These are phyloP conservation scores for Alternaria alternata DNA, from an alignment of 2,329 filamentous ascomycete species.

Conservation along the genomic window DNA sequence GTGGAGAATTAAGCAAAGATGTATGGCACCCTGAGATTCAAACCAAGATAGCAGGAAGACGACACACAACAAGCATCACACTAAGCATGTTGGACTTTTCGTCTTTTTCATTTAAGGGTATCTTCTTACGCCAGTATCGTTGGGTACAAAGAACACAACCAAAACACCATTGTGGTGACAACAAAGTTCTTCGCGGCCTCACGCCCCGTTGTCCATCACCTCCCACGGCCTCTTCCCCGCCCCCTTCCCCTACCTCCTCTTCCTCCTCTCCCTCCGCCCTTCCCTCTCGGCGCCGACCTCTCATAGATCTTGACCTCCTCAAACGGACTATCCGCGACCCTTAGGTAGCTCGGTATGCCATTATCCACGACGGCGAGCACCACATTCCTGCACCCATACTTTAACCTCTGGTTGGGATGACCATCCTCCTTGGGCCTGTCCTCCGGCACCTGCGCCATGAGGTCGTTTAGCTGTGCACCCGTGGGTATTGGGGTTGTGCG, in stretches of 20 bases:
- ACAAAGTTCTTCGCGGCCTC: no score
- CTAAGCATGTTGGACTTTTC: no score
- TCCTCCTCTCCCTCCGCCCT: conserved; percentile 51
- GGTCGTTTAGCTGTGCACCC: conserved; percentile 71
- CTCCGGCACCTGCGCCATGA: conserved; percentile 78
- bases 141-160: no score
- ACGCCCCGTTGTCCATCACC: no score
- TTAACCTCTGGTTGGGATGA: conserved; percentile 77
- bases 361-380: conserved; percentile 88
- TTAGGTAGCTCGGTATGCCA: conserved; percentile 86
- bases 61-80: no score
- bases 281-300: conserved; percentile 40
- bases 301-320: conserved; percentile 73
- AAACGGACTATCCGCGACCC: conserved; percentile 82
- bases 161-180: no score
- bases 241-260: conserved; percentile 47
- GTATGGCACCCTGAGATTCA: no score
- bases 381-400: conserved; percentile 84
- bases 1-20: no score
- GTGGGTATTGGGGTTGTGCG: conserved; percentile 75
- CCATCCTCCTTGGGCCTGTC: conserved; percentile 65
- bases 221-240: conserved; percentile 24
- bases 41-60: no score
- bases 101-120: no score
- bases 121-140: no score